These are phyloP conservation scores for Delphinella strobiligena DNA, from an alignment of 2,329 filamentous ascomycete genomes.

Conservation along the genomic window DNA sequence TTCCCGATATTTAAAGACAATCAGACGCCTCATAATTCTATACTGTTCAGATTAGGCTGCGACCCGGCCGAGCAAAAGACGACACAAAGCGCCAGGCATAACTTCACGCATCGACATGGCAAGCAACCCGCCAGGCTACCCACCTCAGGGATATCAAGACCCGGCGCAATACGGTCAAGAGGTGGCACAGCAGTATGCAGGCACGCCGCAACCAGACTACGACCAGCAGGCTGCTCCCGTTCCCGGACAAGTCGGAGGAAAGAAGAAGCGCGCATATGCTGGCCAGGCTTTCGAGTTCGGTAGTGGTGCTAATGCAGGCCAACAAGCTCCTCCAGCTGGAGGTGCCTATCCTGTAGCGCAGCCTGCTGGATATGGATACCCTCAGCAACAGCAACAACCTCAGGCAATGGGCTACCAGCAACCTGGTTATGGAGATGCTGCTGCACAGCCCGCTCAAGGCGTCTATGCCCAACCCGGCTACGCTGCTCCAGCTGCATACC, in stretches of 20 bases:
- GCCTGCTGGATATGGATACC: slow-evolving; percentile 12
- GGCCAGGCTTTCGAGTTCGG: slow-evolving; percentile 91
- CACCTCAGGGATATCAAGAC: slow-evolving; percentile 11
- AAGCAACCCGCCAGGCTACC: slow-evolving; percentile 10
- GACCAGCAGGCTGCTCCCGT: slow-evolving; percentile 12
- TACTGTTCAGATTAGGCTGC: too few species aligned
- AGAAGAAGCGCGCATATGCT: slow-evolving; percentile 93
- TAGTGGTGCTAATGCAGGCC: slow-evolving; percentile 61
- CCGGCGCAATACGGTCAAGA: slow-evolving; percentile 11
- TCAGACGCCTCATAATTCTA: too few species aligned
- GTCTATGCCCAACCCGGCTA: slow-evolving; percentile 30
- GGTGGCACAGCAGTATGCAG: slow-evolving; percentile 6
- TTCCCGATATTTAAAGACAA: too few species aligned
- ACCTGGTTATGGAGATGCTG: slow-evolving; percentile 17
- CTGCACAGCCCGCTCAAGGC: slow-evolving; percentile 13
- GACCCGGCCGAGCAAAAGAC: too few species aligned
- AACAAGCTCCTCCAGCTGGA: slow-evolving; percentile 39
- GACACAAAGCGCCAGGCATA: background rate
- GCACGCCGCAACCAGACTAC: slow-evolving; percentile 11
- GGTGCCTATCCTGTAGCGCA: slow-evolving; percentile 20
- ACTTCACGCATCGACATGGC: slow-evolving; percentile 6
- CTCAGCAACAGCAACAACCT: slow-evolving; percentile 21
- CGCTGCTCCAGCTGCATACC: slow-evolving; percentile 48
- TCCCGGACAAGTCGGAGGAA: slow-evolving; percentile 24
- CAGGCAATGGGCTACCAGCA: slow-evolving; percentile 16